A percentile compares a stretch with the other conserved stretches of the same genome.
Evolutionary conservation across 108 stramenopile genomes (phyloP).

Genomic region (Aurantiochytrium sp.): DNA sequence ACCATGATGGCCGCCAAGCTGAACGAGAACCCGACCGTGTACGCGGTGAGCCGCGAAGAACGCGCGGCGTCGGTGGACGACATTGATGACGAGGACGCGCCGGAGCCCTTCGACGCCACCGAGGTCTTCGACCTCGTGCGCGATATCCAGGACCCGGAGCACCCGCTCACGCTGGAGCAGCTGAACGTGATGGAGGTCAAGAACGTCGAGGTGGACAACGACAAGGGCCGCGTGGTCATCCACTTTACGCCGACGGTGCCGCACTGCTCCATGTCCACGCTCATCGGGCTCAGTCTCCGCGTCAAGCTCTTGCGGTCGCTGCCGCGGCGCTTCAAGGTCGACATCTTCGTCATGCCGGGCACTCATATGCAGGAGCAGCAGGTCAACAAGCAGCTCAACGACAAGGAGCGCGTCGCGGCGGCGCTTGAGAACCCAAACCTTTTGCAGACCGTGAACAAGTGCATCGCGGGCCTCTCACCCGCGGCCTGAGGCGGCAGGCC

Average conservation of each 20-base stretch:
- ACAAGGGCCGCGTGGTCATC: constrained; percentile 24
- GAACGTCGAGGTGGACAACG: constrained; percentile 67
- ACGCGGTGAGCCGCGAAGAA: not conserved
- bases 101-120: constrained; percentile 54
- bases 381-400: constrained; percentile 92
- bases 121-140: constrained; percentile 95
- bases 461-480: constrained; percentile 54
- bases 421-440: constrained; percentile 97
- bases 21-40: constrained; percentile 49
- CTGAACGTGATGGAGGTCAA: constrained; percentile 79
- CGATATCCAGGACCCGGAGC: constrained; percentile 96
- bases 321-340: constrained; percentile 74
- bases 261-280: constrained; percentile 98
- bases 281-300: constrained; percentile 89
- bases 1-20: not conserved
- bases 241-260: constrained; percentile 79
- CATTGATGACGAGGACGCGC: constrained; percentile 33
- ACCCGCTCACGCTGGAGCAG: constrained; percentile 91
- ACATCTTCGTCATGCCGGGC: constrained; percentile 80
- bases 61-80: not conserved
- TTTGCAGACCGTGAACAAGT: constrained; percentile 89
- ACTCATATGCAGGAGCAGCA: constrained; percentile 90
- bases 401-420: constrained; percentile 96
- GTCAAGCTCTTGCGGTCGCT: constrained; percentile 89
- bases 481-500: not conserved